A percentile compares a stretch with the other conserved stretches of the same genome.
phyloP scores from a whole-genome alignment of 805 yeast genomes.

The Tetrapisispora pingtungensis region DNA sequence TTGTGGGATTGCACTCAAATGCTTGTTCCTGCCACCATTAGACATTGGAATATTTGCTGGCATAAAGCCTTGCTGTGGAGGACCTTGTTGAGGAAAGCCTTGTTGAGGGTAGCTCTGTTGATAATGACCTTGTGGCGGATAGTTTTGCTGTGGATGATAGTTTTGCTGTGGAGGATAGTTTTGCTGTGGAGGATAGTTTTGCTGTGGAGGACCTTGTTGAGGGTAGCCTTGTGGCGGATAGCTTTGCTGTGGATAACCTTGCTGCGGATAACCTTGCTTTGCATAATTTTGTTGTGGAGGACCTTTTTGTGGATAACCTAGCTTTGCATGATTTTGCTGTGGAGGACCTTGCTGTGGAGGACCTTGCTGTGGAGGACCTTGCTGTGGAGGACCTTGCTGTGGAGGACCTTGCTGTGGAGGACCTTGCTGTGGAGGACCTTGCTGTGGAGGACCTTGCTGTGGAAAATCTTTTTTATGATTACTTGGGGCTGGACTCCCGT shows the following conservation, averaged over 20 bases:
- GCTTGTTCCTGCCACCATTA: background rate
- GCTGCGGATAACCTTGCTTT: background rate
- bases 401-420: background rate
- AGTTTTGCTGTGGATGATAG: background rate
- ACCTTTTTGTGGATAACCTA: background rate
- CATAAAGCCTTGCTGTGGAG: slow-evolving; percentile 1
- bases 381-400: background rate
- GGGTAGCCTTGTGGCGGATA: background rate
- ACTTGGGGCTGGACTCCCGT: background rate
- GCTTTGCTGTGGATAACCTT: background rate
- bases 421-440: background rate
- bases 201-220: background rate
- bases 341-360: background rate
- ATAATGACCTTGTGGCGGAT: background rate
- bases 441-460: background rate
- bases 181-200: background rate
- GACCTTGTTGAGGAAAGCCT: background rate
- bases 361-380: background rate
- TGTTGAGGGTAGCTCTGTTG: background rate
- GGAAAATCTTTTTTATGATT: background rate
- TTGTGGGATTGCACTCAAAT: background rate
- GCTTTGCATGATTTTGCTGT: background rate
- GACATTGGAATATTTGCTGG: slow-evolving; percentile 1
- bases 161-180: background rate
- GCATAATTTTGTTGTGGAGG: background rate